phyloP scores from a whole-genome alignment of 768 basidiomycete species.

The Hortiboletus campestris region DNA sequence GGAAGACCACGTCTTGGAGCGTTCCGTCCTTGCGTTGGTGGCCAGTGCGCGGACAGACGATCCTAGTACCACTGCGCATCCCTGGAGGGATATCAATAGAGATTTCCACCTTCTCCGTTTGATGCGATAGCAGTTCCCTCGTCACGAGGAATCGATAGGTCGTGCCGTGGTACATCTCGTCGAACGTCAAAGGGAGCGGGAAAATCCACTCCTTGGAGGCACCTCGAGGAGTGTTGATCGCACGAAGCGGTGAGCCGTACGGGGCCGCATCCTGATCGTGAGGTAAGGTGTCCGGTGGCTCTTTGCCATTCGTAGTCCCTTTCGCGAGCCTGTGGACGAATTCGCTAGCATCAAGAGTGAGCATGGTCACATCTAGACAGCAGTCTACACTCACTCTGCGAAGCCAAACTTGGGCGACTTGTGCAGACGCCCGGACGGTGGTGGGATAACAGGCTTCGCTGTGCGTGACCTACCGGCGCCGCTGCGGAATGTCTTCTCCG shows the following conservation, averaged over 20 bases:
- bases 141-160: conserved; percentile 59
- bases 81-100: conserved; percentile 62
- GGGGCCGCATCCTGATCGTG: conserved; percentile 16
- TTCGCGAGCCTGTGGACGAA: conserved; percentile 29
- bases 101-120: conserved; percentile 53
- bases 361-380: background rate
- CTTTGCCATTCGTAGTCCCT: conserved; percentile 8
- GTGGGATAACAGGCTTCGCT: conserved; percentile 31
- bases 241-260: conserved; percentile 39
- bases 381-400: conserved; percentile 26
- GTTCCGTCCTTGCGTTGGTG: conserved; percentile 57
- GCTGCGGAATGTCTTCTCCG: conserved; percentile 13
- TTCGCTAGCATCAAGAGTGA: conserved; percentile 23
- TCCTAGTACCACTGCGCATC: conserved; percentile 57
- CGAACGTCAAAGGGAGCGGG: conserved; percentile 56
- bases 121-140: conserved; percentile 49
- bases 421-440: conserved; percentile 21
- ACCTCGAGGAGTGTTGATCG: conserved; percentile 40
- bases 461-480: conserved; percentile 12
- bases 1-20: conserved; percentile 65
- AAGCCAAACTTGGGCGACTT: conserved; percentile 24
- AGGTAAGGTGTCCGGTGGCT: background rate
- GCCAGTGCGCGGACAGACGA: conserved; percentile 62
- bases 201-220: conserved; percentile 64
- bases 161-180: conserved; percentile 59